A percentile compares a stretch with the other conserved stretches of the same genome.
phyloP scores from a whole-genome alignment of 2,329 filamentous ascomycete species.

The Cladophialophora exuberans region DNA sequence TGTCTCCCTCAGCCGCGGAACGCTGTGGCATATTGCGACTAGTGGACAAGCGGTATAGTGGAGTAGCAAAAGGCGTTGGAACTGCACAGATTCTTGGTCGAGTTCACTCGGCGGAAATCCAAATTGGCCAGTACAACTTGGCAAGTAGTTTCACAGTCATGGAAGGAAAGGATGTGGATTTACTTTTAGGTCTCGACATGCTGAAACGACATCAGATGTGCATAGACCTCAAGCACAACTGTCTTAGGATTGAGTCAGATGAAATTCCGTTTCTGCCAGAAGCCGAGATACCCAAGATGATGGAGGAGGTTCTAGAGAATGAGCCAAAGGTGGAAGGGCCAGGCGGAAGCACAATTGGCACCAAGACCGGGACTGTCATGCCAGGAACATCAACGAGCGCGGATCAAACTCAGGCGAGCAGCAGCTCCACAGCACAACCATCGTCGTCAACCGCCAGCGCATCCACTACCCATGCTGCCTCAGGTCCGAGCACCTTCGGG shows the following conservation, averaged over 20 bases:
- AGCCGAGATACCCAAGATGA: constrained; percentile 86
- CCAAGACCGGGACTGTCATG: constrained; percentile 70
- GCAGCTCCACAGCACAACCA: constrained; percentile 22
- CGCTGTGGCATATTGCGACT: constrained; percentile 94
- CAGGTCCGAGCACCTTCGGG: constrained; percentile 29
- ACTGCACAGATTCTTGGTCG: constrained; percentile 93
- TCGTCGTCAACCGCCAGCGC: constrained; percentile 28
- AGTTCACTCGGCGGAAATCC: constrained; percentile 93
- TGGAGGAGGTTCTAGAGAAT: constrained; percentile 68
- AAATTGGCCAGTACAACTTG: constrained; percentile 83
- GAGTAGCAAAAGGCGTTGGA: constrained; percentile 89
- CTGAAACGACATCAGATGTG: constrained; percentile 91
- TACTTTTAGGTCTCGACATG: constrained; percentile 94
- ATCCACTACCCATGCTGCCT: constrained; percentile 21
- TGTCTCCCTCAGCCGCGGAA: constrained; percentile 92
- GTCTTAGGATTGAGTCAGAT: constrained; percentile 83
- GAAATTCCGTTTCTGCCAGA: constrained; percentile 90
- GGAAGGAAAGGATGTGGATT: constrained; percentile 96
- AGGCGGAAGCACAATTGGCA: constrained; percentile 85
- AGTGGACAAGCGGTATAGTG: constrained; percentile 88
- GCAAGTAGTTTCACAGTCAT: constrained; percentile 98
- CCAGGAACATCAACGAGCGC: constrained; percentile 12
- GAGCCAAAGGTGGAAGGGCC: constrained; percentile 86
- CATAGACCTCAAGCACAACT: constrained; percentile 84
- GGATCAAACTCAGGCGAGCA: constrained; percentile 6